A percentile compares a stretch with the other conserved stretches of the same genome.
phyloP scores from a whole-genome alignment of 2,329 filamentous ascomycete genomes.

The Penicillium decumbens region DNA sequence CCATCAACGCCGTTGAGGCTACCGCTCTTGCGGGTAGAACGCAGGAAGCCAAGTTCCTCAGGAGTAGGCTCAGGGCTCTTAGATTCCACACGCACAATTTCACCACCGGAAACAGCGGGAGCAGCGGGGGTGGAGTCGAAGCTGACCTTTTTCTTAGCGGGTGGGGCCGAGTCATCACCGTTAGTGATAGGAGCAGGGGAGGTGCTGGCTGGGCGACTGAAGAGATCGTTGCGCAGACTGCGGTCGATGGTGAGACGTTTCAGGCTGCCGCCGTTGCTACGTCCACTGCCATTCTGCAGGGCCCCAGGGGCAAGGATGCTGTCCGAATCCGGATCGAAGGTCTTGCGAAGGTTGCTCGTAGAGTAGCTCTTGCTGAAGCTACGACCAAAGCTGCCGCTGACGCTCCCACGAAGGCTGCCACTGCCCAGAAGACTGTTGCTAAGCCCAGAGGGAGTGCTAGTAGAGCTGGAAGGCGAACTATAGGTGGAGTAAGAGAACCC shows the following conservation, averaged over 20 bases:
- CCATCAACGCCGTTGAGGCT: constrained; percentile 44
- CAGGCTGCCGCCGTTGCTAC: constrained; percentile 65
- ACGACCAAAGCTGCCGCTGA: constrained; percentile 58
- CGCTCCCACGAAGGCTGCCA: constrained; percentile 35
- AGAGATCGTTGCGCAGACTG: constrained; percentile 65
- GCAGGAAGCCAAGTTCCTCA: constrained; percentile 57
- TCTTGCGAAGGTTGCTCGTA: constrained; percentile 76
- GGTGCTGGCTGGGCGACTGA: constrained; percentile 42
- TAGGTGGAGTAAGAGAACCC: constrained; percentile 93
- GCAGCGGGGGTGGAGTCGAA: constrained; percentile 64
- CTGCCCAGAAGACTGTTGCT: constrained; percentile 11
- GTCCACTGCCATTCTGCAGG: constrained; percentile 65
- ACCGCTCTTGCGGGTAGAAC: constrained; percentile 49
- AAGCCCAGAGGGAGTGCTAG: constrained; percentile 56
- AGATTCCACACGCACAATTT: constrained; percentile 51
- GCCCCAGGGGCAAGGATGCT: constrained; percentile 82
- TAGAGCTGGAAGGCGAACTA: constrained; percentile 68
- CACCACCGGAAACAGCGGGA: constrained; percentile 37
- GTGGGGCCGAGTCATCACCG: constrained; percentile 39
- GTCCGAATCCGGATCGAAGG: constrained; percentile 69
- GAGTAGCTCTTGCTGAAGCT: constrained; percentile 83
- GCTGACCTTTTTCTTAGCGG: constrained; percentile 74
- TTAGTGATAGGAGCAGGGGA: constrained; percentile 34
- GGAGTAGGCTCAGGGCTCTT: constrained; percentile 51
- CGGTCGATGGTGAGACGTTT: constrained; percentile 94